phyloP scores from a whole-genome alignment of 345 rosid species.

The Excoecaria cochinchinensis region DNA sequence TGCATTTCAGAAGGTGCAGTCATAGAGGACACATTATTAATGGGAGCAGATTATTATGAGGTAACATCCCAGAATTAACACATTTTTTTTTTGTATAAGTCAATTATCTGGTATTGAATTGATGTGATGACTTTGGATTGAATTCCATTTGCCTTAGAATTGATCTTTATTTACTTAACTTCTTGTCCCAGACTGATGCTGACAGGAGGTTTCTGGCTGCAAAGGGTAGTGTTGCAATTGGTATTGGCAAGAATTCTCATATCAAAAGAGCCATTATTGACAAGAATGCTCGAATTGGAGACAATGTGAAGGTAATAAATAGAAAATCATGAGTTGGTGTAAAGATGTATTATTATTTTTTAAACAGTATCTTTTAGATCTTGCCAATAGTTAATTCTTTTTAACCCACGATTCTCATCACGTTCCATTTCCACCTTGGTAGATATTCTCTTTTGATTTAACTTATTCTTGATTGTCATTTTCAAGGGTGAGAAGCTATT shows the following conservation, averaged over 20 bases:
- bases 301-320: constrained; percentile 69
- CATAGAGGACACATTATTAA: constrained; percentile 82
- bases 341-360: not conserved
- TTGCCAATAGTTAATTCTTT: not conserved
- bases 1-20: constrained; percentile 96
- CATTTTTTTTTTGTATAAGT: not conserved
- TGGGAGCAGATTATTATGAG: constrained; percentile 99
- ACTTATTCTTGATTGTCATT: not conserved
- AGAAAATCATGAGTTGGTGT: not conserved
- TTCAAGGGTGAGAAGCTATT: not conserved
- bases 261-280: constrained; percentile 92
- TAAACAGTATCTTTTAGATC: not conserved
- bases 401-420: not conserved
- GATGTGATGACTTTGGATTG: not conserved
- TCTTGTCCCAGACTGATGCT: constrained; percentile 64
- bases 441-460: too few species aligned
- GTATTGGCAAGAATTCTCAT: constrained; percentile 82
- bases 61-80: constrained; percentile 28
- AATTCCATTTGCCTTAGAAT: not conserved
- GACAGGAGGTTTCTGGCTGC: constrained; percentile 82
- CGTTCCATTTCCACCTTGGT: too few species aligned
- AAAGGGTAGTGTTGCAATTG: constrained; percentile 88
- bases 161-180: constrained; percentile 6
- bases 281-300: constrained; percentile 92
- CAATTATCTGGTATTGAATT: not conserved